phyloP scores from a whole-genome alignment of 2,329 filamentous ascomycete genomes.

The Colletotrichum australisinense region DNA sequence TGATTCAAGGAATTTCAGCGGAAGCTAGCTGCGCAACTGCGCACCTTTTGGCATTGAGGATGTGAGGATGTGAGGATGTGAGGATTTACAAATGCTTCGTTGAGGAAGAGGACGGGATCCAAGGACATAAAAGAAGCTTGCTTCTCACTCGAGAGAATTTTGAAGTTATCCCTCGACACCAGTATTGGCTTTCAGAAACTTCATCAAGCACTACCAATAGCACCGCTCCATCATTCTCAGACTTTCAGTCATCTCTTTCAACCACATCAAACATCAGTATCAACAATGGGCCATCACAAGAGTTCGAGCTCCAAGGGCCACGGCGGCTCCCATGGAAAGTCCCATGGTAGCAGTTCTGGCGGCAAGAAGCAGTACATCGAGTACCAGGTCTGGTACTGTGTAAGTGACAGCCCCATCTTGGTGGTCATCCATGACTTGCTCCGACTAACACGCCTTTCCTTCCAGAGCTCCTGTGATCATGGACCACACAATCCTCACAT shows the following conservation, averaged over 20 bases:
- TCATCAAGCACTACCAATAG: background rate
- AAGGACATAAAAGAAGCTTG: background rate
- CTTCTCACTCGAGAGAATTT: no score
- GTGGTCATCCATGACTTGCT: no score
- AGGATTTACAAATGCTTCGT: background rate
- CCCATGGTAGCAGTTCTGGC: background rate
- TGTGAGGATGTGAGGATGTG: background rate
- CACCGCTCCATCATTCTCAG: background rate
- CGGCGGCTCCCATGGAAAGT: background rate
- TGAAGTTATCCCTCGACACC: background rate
- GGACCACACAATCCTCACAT: background rate
- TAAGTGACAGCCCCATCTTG: background rate
- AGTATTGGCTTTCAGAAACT: background rate
- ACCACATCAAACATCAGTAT: background rate
- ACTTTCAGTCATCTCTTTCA: background rate
- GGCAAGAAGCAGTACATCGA: background rate
- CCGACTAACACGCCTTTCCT: background rate
- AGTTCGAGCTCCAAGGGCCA: background rate
- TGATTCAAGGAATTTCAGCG: background rate
- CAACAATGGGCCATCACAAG: background rate
- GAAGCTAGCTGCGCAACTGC: background rate
- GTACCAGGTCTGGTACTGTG: conserved; percentile 10
- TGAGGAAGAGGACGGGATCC: background rate
- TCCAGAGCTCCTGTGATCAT: background rate
- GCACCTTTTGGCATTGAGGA: no score